A percentile compares a stretch with the other conserved stretches of the same genome.
Conservation (phyloP, 1,284 basidiomycete genomes). For the Caloboletus firmus region DNA sequence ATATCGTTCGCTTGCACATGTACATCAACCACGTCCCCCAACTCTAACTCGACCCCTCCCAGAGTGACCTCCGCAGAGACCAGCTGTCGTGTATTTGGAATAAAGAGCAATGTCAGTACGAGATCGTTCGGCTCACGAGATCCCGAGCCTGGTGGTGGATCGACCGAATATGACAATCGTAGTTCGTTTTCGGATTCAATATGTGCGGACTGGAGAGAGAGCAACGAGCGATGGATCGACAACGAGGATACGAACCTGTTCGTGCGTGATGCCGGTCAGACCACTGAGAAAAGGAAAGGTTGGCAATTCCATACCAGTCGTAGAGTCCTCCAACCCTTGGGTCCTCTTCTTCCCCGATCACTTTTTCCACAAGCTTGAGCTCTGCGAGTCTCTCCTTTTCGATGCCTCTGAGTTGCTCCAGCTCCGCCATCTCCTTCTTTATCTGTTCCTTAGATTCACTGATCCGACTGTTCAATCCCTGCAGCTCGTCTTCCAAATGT, state of each 20-base stretch:
- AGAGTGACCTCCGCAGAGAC: constrained; percentile 55
- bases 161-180: constrained; percentile 61
- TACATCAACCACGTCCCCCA: constrained; percentile 60
- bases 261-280: not conserved
- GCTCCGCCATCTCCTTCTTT: constrained; percentile 55
- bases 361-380: constrained; percentile 63
- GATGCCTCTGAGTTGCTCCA: constrained; percentile 64
- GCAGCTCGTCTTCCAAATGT: constrained; percentile 58
- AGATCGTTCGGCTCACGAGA: constrained; percentile 34
- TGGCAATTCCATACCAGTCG: constrained; percentile 53
- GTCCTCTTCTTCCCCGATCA: constrained; percentile 66
- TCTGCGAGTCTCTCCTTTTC: constrained; percentile 74
- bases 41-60: constrained; percentile 50
- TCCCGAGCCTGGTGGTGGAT: constrained; percentile 22
- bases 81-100: constrained; percentile 63
- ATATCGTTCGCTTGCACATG: constrained; percentile 70
- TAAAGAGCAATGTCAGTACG: constrained; percentile 60
- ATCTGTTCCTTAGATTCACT: constrained; percentile 57
- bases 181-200: constrained; percentile 73
- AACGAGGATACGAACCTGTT: constrained; percentile 70
- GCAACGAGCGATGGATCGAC: constrained; percentile 59
- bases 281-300: not conserved
- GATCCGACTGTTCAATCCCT: constrained; percentile 44
- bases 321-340: constrained; percentile 60
- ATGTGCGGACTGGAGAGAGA: constrained; percentile 59